A percentile compares a stretch with the other conserved stretches of the same genome.
Conservation (phyloP, 2,329 filamentous ascomycete species). For the Ascochyta clinopodiicola region DNA sequence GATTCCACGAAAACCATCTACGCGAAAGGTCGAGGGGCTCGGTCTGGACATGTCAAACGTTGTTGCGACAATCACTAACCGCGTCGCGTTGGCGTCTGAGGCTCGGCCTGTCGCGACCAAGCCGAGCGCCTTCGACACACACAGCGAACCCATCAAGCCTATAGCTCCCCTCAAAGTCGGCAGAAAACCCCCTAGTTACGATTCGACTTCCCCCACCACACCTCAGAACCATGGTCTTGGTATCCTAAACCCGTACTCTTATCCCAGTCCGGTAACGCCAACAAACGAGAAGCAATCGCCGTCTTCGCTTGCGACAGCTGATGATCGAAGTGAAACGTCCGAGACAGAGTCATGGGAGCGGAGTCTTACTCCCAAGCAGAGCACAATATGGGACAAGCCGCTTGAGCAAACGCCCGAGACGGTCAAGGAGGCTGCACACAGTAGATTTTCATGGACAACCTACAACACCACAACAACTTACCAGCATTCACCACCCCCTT, state of each 20-base stretch:
- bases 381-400: conserved; percentile 28
- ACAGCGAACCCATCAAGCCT: conserved; percentile 52
- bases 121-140: conserved; percentile 29
- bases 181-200: conserved; percentile 45
- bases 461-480: conserved; percentile 48
- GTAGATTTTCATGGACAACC: conserved; percentile 42
- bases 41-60: conserved; percentile 33
- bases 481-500: conserved; percentile 52
- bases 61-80: conserved; percentile 31
- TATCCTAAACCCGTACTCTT: conserved; percentile 31
- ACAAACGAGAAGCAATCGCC: conserved; percentile 29
- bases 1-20: conserved; percentile 48
- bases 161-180: conserved; percentile 52
- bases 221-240: conserved; percentile 33
- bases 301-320: conserved; percentile 15
- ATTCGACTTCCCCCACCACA: conserved; percentile 42
- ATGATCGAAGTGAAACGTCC: conserved; percentile 18
- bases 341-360: conserved; percentile 26
- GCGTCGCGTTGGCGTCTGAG: conserved; percentile 33
- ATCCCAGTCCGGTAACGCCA: conserved; percentile 41
- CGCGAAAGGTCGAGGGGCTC: conserved; percentile 24
- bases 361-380: conserved; percentile 35
- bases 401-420: conserved; percentile 32
- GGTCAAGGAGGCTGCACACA: conserved; percentile 27
- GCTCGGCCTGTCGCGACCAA: conserved; percentile 39